Percentiles rank a stretch among this genome's conserved stretches.
phyloP scores from a whole-genome alignment of 2,329 filamentous ascomycete genomes.

The Dendryphion nanum region DNA sequence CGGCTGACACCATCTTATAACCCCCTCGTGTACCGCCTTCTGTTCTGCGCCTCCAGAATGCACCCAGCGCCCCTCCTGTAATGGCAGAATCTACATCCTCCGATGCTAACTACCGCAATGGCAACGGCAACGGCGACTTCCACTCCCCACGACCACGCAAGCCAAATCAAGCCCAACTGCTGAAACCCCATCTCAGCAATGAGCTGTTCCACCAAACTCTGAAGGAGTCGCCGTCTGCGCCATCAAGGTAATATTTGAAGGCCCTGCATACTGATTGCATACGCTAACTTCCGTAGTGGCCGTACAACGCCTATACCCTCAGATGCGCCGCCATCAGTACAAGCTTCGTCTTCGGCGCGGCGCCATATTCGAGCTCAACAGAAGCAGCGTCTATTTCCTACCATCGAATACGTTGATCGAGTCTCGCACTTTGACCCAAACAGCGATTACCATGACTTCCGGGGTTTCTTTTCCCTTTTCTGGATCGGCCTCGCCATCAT shows the following conservation, averaged over 20 bases:
- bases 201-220: constrained; percentile 22
- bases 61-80: constrained; percentile 10
- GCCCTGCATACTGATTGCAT: constrained; percentile 71
- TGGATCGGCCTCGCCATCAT: constrained; percentile 97
- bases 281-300: constrained; percentile 56
- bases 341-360: constrained; percentile 80
- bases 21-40: constrained; percentile 7
- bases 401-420: constrained; percentile 84
- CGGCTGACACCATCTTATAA: constrained; percentile 27
- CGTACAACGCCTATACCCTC: constrained; percentile 78
- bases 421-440: constrained; percentile 94
- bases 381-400: constrained; percentile 83
- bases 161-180: constrained; percentile 31
- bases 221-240: constrained; percentile 26
- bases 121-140: constrained; percentile 24
- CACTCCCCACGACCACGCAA: constrained; percentile 37
- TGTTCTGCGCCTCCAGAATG: constrained; percentile 19
- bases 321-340: constrained; percentile 89
- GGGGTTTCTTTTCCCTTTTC: constrained; percentile 96
- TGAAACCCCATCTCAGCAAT: constrained; percentile 35
- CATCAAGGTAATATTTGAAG: constrained; percentile 57
- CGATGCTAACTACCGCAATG: constrained; percentile 13
- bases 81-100: constrained; percentile 36
- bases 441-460: constrained; percentile 90
- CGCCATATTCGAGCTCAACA: constrained; percentile 80